Percentiles rank a stretch among this genome's conserved stretches.
Conservation (phyloP, 1,139 yeast species). For the Barnettozyma hawaiiensis region DNA sequence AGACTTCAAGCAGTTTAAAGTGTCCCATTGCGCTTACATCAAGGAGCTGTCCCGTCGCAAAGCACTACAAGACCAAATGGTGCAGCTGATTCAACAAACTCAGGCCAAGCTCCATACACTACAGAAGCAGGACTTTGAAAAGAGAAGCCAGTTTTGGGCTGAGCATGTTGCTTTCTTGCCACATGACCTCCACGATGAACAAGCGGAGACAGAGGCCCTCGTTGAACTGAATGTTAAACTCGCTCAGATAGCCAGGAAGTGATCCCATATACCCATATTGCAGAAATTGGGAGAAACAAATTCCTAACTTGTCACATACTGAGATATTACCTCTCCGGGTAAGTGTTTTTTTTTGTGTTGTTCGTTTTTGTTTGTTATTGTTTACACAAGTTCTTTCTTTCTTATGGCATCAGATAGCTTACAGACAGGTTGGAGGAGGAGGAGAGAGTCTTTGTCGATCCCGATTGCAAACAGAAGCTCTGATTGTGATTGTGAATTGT, state of each 20-base stretch:
- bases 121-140: constrained; percentile 36
- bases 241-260: not conserved
- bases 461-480: no score
- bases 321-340: no score
- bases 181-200: constrained; percentile 41
- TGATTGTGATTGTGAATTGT: no score
- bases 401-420: no score
- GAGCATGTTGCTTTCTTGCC: constrained; percentile 51
- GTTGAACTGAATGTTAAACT: constrained; percentile 5
- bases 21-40: constrained; percentile 44
- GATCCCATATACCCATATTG: no score
- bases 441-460: no score
- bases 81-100: constrained; percentile 36
- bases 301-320: no score
- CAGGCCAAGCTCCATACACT: constrained; percentile 33
- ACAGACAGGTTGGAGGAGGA: no score
- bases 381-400: no score
- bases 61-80: constrained; percentile 35
- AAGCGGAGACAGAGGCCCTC: constrained; percentile 29
- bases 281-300: not conserved
- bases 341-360: no score
- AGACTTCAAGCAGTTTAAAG: constrained; percentile 42
- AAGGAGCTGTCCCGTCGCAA: constrained; percentile 46
- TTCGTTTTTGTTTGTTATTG: no score
- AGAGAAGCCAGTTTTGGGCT: constrained; percentile 37